Percentiles rank a stretch among this genome's conserved stretches.
These are phyloP conservation scores for Elongisporangium anandrum DNA, from an alignment of 352 stramenopile genomes.

Conservation along the genomic window DNA sequence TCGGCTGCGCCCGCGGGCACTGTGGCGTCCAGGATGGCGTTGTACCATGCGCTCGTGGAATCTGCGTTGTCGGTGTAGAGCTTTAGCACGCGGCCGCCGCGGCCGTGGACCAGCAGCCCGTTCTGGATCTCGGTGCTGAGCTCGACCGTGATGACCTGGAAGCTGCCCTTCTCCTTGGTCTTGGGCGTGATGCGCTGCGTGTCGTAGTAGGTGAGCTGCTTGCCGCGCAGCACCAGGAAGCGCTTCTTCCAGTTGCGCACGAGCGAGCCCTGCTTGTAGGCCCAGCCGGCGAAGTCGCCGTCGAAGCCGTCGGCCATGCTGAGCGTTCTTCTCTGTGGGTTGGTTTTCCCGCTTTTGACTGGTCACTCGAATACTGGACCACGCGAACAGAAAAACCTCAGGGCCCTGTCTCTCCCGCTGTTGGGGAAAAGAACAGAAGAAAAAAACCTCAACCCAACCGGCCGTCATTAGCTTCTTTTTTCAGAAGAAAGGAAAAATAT, in stretches of 20 bases:
- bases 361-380: neutral
- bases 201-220: conserved; percentile 84
- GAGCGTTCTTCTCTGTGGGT: neutral
- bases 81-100: conserved; percentile 78
- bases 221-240: conserved; percentile 78
- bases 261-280: conserved; percentile 81
- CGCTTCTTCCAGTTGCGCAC: conserved; percentile 85
- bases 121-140: conserved; percentile 80
- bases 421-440: neutral
- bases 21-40: conserved; percentile 72
- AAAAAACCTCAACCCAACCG: neutral
- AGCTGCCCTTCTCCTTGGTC: conserved; percentile 75
- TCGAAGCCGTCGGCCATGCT: conserved; percentile 35
- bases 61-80: conserved; percentile 81
- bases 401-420: neutral
- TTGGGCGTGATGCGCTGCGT: conserved; percentile 47
- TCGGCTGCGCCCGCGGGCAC: conserved; percentile 5
- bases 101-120: conserved; percentile 72
- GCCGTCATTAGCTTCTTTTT: neutral
- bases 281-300: conserved; percentile 67
- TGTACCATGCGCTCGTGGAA: conserved; percentile 64
- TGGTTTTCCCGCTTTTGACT: conserved; percentile 4
- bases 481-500: neutral
- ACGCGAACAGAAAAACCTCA: neutral
- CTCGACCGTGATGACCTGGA: conserved; percentile 84